Evolutionary conservation across 306 rosid genomes (phyloP).

Genomic region (Prinsepia uniflora): DNA sequence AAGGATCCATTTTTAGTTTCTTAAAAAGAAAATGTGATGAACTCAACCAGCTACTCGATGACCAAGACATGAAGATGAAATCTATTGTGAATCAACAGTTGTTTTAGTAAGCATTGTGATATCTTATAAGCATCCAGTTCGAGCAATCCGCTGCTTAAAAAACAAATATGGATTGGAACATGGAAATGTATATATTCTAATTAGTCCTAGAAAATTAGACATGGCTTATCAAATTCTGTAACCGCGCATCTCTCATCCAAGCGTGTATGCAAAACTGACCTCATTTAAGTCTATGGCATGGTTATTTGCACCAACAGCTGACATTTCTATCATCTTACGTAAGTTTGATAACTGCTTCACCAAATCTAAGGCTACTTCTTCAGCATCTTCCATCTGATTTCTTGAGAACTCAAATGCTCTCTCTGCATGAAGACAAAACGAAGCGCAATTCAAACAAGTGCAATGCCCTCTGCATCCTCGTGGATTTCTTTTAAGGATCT

Average conservation of each 20-base stretch:
- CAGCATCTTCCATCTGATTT: constrained; percentile 68
- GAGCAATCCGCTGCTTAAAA: background rate
- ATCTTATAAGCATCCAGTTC: background rate
- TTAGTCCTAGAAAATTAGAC: background rate
- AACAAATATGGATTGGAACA: background rate
- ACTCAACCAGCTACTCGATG: too few species aligned
- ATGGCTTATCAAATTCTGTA: background rate
- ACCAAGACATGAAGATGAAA: too few species aligned
- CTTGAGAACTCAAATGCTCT: constrained; percentile 87
- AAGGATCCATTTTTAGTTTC: background rate
- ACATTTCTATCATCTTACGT: constrained; percentile 45
- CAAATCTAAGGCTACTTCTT: constrained; percentile 65
- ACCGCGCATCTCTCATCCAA: constrained; percentile 1
- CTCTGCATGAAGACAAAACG: constrained; percentile 77
- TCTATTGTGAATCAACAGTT: background rate
- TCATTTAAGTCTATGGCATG: constrained; percentile 27
- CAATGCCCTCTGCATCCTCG: constrained; percentile 92
- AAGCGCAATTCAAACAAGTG: constrained; percentile 75
- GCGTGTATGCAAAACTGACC: constrained; percentile 37
- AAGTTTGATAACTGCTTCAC: constrained; percentile 55
- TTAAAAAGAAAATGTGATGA: too few species aligned
- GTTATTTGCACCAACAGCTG: constrained; percentile 27
- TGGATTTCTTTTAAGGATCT: constrained; percentile 71
- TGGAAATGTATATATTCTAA: background rate
- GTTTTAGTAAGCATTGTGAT: background rate